Conservation (phyloP, 257 asterid genomes). For the Solanum appendiculatum region DNA sequence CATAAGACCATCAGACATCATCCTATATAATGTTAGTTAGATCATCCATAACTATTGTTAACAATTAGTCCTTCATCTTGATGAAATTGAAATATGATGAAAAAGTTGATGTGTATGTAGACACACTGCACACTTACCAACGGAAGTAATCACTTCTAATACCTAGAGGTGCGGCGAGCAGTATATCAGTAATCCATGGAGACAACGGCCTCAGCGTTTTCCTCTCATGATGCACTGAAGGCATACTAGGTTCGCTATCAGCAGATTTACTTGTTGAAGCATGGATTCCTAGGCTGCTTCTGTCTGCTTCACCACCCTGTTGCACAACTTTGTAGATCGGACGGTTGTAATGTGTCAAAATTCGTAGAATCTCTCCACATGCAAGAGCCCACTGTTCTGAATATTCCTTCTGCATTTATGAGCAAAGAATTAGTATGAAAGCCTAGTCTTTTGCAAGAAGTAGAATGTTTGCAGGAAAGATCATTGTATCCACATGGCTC, state of each 20-base stretch:
- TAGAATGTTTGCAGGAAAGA: neutral
- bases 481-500: neutral
- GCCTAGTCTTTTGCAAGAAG: conserved; percentile 5
- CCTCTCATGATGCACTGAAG: conserved; percentile 61
- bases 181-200: conserved; percentile 92
- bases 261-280: conserved; percentile 63
- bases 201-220: conserved; percentile 83
- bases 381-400: conserved; percentile 99
- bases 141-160: conserved; percentile 98
- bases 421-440: conserved; percentile 9
- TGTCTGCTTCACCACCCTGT: conserved; percentile 49
- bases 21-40: neutral
- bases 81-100: neutral
- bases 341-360: conserved; percentile 89
- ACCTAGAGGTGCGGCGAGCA: conserved; percentile 93
- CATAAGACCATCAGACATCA: neutral
- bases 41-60: neutral
- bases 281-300: conserved; percentile 58
- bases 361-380: conserved; percentile 93
- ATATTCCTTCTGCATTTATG: conserved; percentile 59
- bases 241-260: conserved; percentile 30
- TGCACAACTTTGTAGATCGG: conserved; percentile 77
- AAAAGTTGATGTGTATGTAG: neutral
- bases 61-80: neutral
- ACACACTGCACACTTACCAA: conserved; percentile 48